Percentiles rank a stretch among this genome's conserved stretches.
Conservation (phyloP, 176 grass and related monocot species). For the Raddia guianensis region DNA sequence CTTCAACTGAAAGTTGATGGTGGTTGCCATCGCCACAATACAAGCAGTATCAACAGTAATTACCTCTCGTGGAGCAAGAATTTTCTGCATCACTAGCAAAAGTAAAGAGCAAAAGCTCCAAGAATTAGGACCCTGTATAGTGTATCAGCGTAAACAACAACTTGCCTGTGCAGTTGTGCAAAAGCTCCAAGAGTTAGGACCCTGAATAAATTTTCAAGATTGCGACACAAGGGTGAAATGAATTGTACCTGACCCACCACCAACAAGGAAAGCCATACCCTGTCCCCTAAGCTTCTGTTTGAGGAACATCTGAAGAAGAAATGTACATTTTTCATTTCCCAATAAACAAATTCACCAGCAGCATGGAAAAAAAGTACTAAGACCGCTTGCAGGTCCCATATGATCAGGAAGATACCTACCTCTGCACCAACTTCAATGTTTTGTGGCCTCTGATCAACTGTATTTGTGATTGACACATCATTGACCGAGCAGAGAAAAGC, state of each 20-base stretch:
- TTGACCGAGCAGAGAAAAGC: conserved; percentile 83
- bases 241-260: conserved; percentile 78
- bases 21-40: conserved; percentile 84
- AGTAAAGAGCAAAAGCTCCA: conserved; percentile 18
- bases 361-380: conserved; percentile 22
- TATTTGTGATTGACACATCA: conserved; percentile 74
- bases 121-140: conserved; percentile 31
- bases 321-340: conserved; percentile 28
- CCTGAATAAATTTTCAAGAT: neutral
- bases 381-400: conserved; percentile 3
- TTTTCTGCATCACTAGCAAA: conserved; percentile 90
- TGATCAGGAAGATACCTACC: conserved; percentile 46
- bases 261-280: conserved; percentile 91
- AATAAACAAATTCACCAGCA: conserved; percentile 18
- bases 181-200: no score
- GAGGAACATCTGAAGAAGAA: conserved; percentile 66
- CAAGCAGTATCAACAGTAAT: conserved; percentile 72
- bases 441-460: conserved; percentile 64
- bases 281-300: conserved; percentile 96
- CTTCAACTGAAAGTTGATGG: conserved; percentile 81
- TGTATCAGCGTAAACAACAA: conserved; percentile 22
- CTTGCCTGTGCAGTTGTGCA: neutral
- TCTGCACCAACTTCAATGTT: conserved; percentile 88
- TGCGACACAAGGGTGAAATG: conserved; percentile 17
- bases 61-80: conserved; percentile 73